Evolutionary conservation across 768 basidiomycete species (phyloP).

Genomic region (Fibroporia radiculosa): DNA sequence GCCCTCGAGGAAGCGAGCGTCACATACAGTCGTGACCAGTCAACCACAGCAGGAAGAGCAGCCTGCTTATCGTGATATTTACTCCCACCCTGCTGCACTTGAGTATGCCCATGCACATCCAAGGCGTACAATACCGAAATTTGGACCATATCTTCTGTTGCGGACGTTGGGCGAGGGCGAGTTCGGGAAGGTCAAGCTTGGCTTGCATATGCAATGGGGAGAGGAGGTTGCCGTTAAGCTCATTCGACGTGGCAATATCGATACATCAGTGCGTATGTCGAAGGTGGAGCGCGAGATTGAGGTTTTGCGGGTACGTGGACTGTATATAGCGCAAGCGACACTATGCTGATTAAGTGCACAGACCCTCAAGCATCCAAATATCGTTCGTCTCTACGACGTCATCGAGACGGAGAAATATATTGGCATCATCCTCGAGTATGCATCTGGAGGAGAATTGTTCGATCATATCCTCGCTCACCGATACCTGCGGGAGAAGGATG

Average conservation of each 20-base stretch:
- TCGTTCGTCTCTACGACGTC: slow-evolving; percentile 95
- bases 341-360: slow-evolving; percentile 24
- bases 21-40: slow-evolving; percentile 59
- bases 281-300: slow-evolving; percentile 98
- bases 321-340: slow-evolving; percentile 7
- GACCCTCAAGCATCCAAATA: slow-evolving; percentile 95
- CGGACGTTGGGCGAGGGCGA: slow-evolving; percentile 98
- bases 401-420: slow-evolving; percentile 99
- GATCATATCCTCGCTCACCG: slow-evolving; percentile 98
- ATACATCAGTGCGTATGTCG: slow-evolving; percentile 76
- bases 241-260: slow-evolving; percentile 88
- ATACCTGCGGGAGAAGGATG: slow-evolving; percentile 90
- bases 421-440: slow-evolving; percentile 97
- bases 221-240: slow-evolving; percentile 99
- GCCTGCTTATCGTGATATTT: slow-evolving; percentile 60
- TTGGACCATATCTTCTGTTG: slow-evolving; percentile 91
- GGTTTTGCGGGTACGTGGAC: slow-evolving; percentile 73
- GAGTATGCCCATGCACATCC: slow-evolving; percentile 82
- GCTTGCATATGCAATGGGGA: slow-evolving; percentile 86
- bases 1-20: slow-evolving; percentile 53
- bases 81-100: slow-evolving; percentile 76
- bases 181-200: slow-evolving; percentile 99
- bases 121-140: slow-evolving; percentile 81
- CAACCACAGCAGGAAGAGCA: slow-evolving; percentile 38
- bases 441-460: slow-evolving; percentile 96